phyloP scores from a whole-genome alignment of 169 alveolate species.

The Cryptosporidium viatorum region DNA sequence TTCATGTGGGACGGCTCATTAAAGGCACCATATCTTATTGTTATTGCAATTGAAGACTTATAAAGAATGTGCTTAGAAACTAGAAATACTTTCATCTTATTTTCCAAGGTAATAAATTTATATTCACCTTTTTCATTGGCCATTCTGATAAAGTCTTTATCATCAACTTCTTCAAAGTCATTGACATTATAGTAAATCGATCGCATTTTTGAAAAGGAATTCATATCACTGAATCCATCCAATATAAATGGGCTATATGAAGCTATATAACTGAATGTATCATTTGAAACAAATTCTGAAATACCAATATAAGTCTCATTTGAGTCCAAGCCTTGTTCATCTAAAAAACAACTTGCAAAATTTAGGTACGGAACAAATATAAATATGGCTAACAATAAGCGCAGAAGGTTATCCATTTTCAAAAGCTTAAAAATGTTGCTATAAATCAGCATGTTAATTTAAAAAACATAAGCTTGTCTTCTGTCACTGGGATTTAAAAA shows the following conservation, averaged over 20 bases:
- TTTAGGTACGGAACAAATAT: neutral
- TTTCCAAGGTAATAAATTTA: slow-evolving; percentile 18
- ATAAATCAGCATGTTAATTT: neutral
- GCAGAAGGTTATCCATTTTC: neutral
- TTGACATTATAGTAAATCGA: slow-evolving; percentile 34
- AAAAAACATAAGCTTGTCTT: neutral
- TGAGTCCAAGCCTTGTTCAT: neutral
- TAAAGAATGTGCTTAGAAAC: slow-evolving; percentile 41
- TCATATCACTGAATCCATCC: slow-evolving; percentile 16
- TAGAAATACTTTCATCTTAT: slow-evolving; percentile 41
- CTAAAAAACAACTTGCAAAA: neutral
- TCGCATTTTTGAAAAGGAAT: slow-evolving; percentile 29
- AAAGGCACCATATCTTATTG: slow-evolving; percentile 24
- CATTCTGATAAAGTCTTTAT: slow-evolving; percentile 26
- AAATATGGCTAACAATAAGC: neutral
- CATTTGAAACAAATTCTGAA: slow-evolving; percentile 52
- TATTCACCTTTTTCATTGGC: slow-evolving; percentile 24
- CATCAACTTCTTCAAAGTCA: slow-evolving; percentile 39
- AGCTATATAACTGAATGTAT: slow-evolving; percentile 23
- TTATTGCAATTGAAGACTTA: slow-evolving; percentile 37
- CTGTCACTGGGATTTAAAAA: neutral
- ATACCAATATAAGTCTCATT: slow-evolving; percentile 2
- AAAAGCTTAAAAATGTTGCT: neutral
- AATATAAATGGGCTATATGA: slow-evolving; percentile 38
- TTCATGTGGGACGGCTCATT: slow-evolving; percentile 21